Base-by-base conservation (phyloP, 345 rosid species). In the Dipteronia sinensis region DNA sequence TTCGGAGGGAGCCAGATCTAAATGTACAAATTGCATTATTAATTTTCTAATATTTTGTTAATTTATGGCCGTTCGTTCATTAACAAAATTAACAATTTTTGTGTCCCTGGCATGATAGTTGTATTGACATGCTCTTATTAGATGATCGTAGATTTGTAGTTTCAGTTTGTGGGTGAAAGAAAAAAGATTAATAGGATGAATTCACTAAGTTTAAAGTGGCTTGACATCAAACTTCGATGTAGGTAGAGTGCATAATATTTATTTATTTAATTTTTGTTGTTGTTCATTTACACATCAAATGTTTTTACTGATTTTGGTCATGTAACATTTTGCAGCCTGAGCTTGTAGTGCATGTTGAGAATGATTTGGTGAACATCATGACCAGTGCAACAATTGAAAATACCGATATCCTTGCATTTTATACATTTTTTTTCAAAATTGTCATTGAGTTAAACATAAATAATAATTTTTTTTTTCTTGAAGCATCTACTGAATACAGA, bases 281-380 rank as follows among this genome's bases (percentile, higher is more conserved):
- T n/a, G 61, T 53, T 69, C 23, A 29, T 42, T 59, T 76, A 29
- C 65, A 46, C 40, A 61, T 29, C 22, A 17, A 46, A 31, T 20
- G 13, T 63, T 31, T 56, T 29, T 63, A 31, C 77, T 79, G 74
- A 83, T 80, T 51, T 34, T 65, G 22, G 10, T 78, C 72, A 20
- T 81, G 67, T 68, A 29, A 23, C 62, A 44, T 68, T 85, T 81
- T 85, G 84, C 92, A 97, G 99, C 99, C 99, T 65, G 98, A 97
- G 89, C 92, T 94, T 81, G 98, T 94, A n/a, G n/a, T n/a, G n/a
- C n/a, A n/a, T n/a, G n/a, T n/a, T n/a, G 99, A 97, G 81, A 93
- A 82, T 78, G 94, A 94, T 79, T 86, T 97, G 84, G 70, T 94
- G 86, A 94, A 94, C 79, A 94, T 97, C 84, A 92, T 94, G 97